Conservation (phyloP, 2,329 filamentous ascomycete species). For the Botrytis cinerea region DNA sequence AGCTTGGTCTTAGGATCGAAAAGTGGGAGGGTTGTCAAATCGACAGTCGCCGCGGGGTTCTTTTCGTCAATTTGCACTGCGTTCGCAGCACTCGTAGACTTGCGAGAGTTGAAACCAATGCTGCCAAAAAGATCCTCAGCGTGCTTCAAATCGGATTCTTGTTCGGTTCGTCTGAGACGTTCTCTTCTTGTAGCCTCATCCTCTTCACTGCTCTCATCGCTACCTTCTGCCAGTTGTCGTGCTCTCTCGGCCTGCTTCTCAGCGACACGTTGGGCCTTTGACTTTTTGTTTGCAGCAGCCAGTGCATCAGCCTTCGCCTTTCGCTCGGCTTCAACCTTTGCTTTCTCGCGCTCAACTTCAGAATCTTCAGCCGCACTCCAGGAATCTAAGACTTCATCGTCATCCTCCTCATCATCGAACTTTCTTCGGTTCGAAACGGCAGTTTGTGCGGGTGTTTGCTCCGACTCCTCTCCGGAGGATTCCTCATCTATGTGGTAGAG, state of each 20-base stretch:
- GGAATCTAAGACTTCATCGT: constrained; percentile 80
- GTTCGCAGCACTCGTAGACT: constrained; percentile 63
- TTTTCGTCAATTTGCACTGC: constrained; percentile 68
- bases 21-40: constrained; percentile 76
- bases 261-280: constrained; percentile 81
- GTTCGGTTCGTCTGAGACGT: constrained; percentile 75
- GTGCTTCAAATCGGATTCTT: constrained; percentile 85
- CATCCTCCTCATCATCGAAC: constrained; percentile 87
- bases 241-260: constrained; percentile 68
- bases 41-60: constrained; percentile 77
- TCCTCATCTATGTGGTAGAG: constrained; percentile 42
- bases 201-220: constrained; percentile 61
- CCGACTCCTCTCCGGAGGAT: constrained; percentile 43
- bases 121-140: constrained; percentile 88
- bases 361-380: constrained; percentile 98
- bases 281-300: constrained; percentile 87
- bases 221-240: constrained; percentile 55
- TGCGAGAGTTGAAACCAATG: constrained; percentile 68
- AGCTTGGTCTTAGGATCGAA: constrained; percentile 88
- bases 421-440: constrained; percentile 51
- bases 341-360: constrained; percentile 94
- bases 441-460: constrained; percentile 47
- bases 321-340: constrained; percentile 77
- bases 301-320: constrained; percentile 89
- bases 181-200: constrained; percentile 73